Percentiles rank a stretch among this genome's conserved stretches.
These are phyloP conservation scores for Zoysia japonica DNA, from an alignment of 176 grass and related monocot species.

Conservation along the genomic window DNA sequence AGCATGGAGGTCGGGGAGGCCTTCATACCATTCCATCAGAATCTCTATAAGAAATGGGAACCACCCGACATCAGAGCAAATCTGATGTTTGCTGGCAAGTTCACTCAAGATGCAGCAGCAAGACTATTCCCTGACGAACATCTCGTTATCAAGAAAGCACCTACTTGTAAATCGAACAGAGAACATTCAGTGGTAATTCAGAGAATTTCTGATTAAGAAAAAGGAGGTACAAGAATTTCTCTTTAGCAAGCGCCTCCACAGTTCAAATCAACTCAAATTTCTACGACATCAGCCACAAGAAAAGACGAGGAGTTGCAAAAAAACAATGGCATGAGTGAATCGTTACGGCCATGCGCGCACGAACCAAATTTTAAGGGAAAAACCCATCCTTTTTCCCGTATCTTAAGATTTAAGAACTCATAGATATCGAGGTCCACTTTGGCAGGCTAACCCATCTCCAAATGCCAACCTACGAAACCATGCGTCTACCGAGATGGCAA, in stretches of 20 bases:
- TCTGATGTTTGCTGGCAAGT: constrained; percentile 25
- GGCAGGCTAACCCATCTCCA: constrained; percentile 43
- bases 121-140: constrained; percentile 46
- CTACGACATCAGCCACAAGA: neutral
- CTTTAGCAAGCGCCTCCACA: neutral
- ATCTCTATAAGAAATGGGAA: constrained; percentile 34
- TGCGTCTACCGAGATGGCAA: neutral
- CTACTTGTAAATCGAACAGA: constrained; percentile 31
- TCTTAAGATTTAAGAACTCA: neutral
- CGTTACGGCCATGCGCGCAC: neutral
- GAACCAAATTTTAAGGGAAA: neutral
- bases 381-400: neutral
- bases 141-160: constrained; percentile 45
- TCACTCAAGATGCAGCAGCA: constrained; percentile 42
- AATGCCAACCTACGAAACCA: constrained; percentile 30
- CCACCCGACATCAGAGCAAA: constrained; percentile 1
- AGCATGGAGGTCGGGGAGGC: constrained; percentile 29
- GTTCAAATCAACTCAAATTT: constrained; percentile 11
- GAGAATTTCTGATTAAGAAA: constrained; percentile 30
- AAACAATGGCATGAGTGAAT: constrained; percentile 37
- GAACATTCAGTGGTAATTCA: constrained; percentile 32
- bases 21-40: constrained; percentile 40
- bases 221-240: neutral
- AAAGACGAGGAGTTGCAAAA: neutral
- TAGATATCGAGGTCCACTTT: constrained; percentile 2